Evolutionary conservation across 2,329 filamentous ascomycete genomes (phyloP).

Genomic region (Trichophyton verrucosum): DNA sequence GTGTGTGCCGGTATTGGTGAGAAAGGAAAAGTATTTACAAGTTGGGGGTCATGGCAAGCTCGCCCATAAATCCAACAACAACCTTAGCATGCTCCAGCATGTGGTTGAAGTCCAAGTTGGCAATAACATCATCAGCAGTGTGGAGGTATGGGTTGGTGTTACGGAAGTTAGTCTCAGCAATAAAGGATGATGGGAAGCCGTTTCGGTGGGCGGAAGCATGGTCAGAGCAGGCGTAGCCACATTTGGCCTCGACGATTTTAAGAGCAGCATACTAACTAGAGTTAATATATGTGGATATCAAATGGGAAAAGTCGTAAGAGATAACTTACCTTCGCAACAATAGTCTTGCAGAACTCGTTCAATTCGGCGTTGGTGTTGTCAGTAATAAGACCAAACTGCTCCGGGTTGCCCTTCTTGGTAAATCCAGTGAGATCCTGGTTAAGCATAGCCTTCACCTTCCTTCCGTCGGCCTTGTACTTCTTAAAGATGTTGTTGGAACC

Average conservation of each 20-base stretch:
- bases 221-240: constrained; percentile 56
- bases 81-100: constrained; percentile 85
- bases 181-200: constrained; percentile 53
- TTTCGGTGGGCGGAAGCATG: constrained; percentile 42
- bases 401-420: constrained; percentile 64
- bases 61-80: constrained; percentile 70
- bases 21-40: background rate
- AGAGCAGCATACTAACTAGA: constrained; percentile 64
- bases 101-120: constrained; percentile 68
- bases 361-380: constrained; percentile 76
- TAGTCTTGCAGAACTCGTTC: constrained; percentile 80
- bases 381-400: constrained; percentile 83
- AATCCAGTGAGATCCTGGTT: constrained; percentile 99
- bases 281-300: background rate
- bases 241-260: constrained; percentile 75
- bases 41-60: constrained; percentile 51
- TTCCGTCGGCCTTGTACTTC: constrained; percentile 58
- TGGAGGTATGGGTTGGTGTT: constrained; percentile 60
- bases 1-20: background rate
- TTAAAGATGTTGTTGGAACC: constrained; percentile 84
- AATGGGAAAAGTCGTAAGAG: too few species aligned
- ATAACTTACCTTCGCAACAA: constrained; percentile 53
- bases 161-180: constrained; percentile 51
- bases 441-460: constrained; percentile 86
- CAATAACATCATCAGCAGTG: constrained; percentile 57